Conservation (phyloP, 305 asterid species). For the Fraxinus sp. region DNA sequence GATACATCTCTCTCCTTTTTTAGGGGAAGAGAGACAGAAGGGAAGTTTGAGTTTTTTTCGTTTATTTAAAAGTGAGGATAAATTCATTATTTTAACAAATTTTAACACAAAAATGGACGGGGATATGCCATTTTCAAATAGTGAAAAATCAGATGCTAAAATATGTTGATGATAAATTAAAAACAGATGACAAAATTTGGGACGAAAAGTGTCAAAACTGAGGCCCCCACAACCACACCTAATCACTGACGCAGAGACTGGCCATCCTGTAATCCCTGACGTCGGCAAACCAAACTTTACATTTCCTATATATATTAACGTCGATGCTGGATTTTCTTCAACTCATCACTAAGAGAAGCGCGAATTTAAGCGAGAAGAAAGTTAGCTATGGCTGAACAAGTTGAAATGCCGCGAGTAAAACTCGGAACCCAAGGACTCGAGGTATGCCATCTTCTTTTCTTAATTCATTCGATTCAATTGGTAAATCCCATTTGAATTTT, state of each 20-base stretch:
- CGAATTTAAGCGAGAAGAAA: background rate
- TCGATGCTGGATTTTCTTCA: background rate
- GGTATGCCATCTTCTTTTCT: background rate
- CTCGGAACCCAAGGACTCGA: constrained; percentile 30
- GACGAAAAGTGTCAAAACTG: background rate
- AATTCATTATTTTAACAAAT: too few relatives aligned
- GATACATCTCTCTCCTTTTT: too few relatives aligned
- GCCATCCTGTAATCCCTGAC: background rate
- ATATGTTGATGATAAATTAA: too few relatives aligned
- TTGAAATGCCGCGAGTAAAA: constrained; percentile 40
- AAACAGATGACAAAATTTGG: background rate
- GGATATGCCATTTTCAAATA: too few relatives aligned
- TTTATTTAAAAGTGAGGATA: too few relatives aligned
- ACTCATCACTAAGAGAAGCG: background rate
- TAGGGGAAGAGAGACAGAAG: too few relatives aligned
- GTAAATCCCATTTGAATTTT: background rate
- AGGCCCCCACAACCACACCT: background rate
- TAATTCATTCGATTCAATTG: background rate
- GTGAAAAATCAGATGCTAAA: too few relatives aligned
- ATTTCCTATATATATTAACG: background rate
- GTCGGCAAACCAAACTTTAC: background rate
- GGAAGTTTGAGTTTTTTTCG: too few relatives aligned
- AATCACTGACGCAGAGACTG: background rate
- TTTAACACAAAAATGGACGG: too few relatives aligned
- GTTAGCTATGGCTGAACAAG: constrained; percentile 32